A percentile compares a stretch with the other conserved stretches of the same genome.
phyloP scores from a whole-genome alignment of 768 basidiomycete genomes.

The Lentinula aciculospora region DNA sequence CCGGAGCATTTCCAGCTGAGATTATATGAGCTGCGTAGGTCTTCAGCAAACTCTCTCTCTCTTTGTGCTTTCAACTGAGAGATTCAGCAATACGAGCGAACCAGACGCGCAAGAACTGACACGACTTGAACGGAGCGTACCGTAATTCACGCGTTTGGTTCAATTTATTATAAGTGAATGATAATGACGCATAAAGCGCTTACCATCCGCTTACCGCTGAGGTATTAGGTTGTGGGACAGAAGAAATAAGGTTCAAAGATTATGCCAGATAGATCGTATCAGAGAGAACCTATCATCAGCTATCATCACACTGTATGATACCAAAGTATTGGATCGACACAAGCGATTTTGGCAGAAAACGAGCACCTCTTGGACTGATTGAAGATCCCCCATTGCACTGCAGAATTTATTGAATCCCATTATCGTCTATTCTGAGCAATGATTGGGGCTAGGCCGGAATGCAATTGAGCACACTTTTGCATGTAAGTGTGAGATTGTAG shows the following conservation, averaged over 20 bases:
- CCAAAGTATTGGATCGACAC: neutral
- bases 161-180: neutral
- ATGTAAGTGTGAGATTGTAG: neutral
- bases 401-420: neutral
- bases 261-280: neutral
- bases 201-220: neutral
- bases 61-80: neutral
- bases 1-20: too few species aligned
- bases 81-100: neutral
- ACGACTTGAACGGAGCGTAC: neutral
- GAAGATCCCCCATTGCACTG: neutral
- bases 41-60: neutral
- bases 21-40: neutral
- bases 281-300: neutral
- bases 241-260: neutral
- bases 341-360: neutral
- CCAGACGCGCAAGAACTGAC: neutral
- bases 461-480: neutral
- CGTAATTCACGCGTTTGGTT: neutral
- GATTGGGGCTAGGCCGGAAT: neutral
- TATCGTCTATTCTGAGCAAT: neutral
- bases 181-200: neutral
- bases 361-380: neutral
- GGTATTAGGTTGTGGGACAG: neutral
- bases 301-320: neutral